These are phyloP conservation scores for Phialophora macrospora DNA, from an alignment of 2,329 filamentous ascomycete species.

Conservation along the genomic window DNA sequence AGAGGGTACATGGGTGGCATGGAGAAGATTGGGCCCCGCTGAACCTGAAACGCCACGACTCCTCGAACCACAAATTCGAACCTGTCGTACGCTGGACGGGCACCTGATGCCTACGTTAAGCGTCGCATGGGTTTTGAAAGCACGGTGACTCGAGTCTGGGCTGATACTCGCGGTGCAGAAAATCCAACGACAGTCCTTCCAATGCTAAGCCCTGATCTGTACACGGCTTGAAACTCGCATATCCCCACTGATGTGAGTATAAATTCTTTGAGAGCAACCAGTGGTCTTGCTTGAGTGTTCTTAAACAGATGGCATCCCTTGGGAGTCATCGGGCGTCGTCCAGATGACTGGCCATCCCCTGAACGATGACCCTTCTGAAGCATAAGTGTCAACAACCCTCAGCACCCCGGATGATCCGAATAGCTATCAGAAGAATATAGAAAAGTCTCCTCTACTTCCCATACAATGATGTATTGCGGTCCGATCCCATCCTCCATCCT, in stretches of 20 bases:
- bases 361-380: neutral
- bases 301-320: neutral
- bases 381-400: neutral
- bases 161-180: neutral
- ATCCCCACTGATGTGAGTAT: neutral
- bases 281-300: neutral
- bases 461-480: neutral
- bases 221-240: neutral
- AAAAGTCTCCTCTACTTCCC: neutral
- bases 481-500: neutral
- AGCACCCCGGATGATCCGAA: neutral
- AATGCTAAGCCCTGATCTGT: neutral
- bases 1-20: slow-evolving; percentile 81
- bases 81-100: neutral
- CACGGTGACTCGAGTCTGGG: neutral
- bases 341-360: neutral
- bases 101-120: neutral
- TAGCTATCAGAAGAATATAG: neutral
- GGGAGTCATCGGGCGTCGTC: neutral
- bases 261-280: neutral
- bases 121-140: neutral
- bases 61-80: neutral
- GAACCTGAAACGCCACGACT: neutral
- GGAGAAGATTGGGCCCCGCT: slow-evolving; percentile 62
- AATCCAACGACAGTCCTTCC: neutral